A percentile compares a stretch with the other conserved stretches of the same genome.
These are phyloP conservation scores for Boletus patriciae DNA, from an alignment of 768 basidiomycete species.

Conservation along the genomic window DNA sequence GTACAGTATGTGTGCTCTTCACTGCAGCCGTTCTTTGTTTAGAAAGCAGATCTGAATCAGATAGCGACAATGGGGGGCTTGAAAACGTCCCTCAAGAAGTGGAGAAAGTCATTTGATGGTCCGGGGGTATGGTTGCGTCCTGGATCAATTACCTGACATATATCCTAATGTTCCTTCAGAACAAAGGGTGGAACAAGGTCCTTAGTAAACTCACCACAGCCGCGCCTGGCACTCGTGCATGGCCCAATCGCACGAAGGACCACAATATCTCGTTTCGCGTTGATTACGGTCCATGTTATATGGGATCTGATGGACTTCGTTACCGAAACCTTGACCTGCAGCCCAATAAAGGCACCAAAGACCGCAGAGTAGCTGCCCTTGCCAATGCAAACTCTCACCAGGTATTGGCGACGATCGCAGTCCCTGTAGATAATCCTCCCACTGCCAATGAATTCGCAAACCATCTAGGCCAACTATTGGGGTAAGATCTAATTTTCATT, in stretches of 20 bases:
- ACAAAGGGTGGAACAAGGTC: not conserved
- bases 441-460: not conserved
- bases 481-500: not conserved
- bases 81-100: not conserved
- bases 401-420: not conserved
- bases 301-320: not conserved
- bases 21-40: not conserved
- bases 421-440: not conserved
- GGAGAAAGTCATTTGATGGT: not conserved
- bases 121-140: not conserved
- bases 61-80: not conserved
- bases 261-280: not conserved
- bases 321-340: not conserved
- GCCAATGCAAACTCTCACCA: not conserved
- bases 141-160: not conserved
- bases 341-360: not conserved
- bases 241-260: not conserved
- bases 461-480: not conserved
- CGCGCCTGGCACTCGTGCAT: not conserved
- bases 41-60: too few species aligned
- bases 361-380: not conserved
- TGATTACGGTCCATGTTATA: not conserved
- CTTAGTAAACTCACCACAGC: not conserved
- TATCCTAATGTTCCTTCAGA: not conserved
- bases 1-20: not conserved